Evolutionary conservation across 176 grass and related monocot species (phyloP), one percentile per base, ranked within the genome.

Genomic region (Zea luxurians): DNA sequence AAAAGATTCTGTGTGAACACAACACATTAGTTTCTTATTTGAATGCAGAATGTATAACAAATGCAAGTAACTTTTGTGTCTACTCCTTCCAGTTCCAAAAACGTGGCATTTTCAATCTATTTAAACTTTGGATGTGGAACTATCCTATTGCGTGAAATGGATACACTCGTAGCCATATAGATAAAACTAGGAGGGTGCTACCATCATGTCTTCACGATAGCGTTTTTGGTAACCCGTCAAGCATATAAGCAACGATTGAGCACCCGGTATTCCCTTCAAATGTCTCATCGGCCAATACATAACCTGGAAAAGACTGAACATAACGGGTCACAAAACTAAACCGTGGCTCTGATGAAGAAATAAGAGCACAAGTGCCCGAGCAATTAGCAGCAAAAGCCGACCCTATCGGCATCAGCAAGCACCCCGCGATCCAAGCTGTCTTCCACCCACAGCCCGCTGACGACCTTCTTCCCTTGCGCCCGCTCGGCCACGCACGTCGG

Each of bases 141-240:
- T 60, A 11, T 10, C 40, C 20, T 45, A 0, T 6, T 13, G 0
- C 8, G 18, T 57, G 13, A 61, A 44, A 61, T 35, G 4, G 2
- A 16, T 70, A 13, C n/a, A 36, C 2, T 35, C 27, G 21, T 8
- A 35, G 36, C 27, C 46, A 52, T 17, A 53, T 35, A 4, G 9
- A 43, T 50, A 60, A 9, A 58, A 50, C 27, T 7, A 11, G 21
- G 45, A 83, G 37, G 50, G 4, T 20, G 52, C 79, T 90, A 97
- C 95, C 91, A 84, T 94, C 62, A 97, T 94, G 71, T 97, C 77
- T 36, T 94, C 78, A 0, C 95, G 78, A 57, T 76, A 88, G 67
- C 86, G 73, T 66, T 75, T 90, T 62, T 97, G 87, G 75, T 90
- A 97, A 42, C 95, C 95, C 36, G 95, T 94, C 66, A 97, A 72